Base-by-base conservation (phyloP, 352 stramenopile species). In the Pythium brachiatum region DNA sequence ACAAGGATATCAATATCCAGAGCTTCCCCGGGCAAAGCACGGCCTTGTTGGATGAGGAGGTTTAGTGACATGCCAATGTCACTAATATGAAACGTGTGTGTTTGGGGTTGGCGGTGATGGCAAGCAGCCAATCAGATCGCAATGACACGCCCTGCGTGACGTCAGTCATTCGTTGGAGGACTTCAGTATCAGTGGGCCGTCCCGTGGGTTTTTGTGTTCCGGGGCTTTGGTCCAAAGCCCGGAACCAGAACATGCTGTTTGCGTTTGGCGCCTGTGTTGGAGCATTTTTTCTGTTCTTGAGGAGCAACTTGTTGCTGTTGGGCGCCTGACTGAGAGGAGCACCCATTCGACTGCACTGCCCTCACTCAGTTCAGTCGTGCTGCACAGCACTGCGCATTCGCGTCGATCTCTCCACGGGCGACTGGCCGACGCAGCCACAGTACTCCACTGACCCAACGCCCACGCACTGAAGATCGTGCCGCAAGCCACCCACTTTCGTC, bases 101-200 rank as follows among this genome's bases (percentile, higher is more conserved):
- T 23, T 20, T 59, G 12, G 60, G 51, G 26, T 8, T 43, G 27
- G 18, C 2, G 1, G 25, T 48, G 36, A 41, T 7, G 27, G n/a
- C n/a, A n/a, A n/a, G n/a, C n/a, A n/a, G 26, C 64, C 64, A 70
- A 70, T 70, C 57, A 66, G 27, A 48, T 52, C 20, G 43, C 34
- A 26, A 52, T 70, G 64, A 70, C 64, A 57, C 64, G 57, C 55
- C 44, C 47, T 58, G 48, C 64, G 64, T 70, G 64, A 70, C 53
- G 64, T 62, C 64, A 70, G 64, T 53, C n/a, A 44, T 34, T 57
- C 36, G 36, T 21, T 51, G 25, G 20, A 34, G 36, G 36, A 13
- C 48, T 34, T 31, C 25, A 25, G 48, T 44, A 44, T 44, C 36
- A 18, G 34, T 39, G 34, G 18, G 34, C 34, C 21, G 48, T 26